Evolutionary conservation across 768 basidiomycete species (phyloP), one percentile per base, ranked within the genome.

Genomic region (Leccinum aurantiacum): DNA sequence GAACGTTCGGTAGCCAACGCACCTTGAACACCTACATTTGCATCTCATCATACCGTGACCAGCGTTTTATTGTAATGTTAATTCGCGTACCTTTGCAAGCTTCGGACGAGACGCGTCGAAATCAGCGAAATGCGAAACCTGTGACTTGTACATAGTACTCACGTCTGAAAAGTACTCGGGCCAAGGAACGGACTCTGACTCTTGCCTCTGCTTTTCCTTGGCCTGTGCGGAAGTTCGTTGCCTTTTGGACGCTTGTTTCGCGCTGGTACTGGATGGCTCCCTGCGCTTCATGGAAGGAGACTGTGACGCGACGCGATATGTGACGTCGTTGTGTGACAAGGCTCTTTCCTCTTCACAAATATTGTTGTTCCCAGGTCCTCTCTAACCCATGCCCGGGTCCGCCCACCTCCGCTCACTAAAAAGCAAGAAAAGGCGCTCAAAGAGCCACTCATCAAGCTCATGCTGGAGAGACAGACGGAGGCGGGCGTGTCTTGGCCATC

Each of bases 151-250:
- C 31, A 33, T 10, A 67, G 25, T 25, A 25, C 71, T 61, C 55
- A 81, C 84, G 51, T 77, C 76, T 56, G 82, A 75, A 60, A 91
- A 90, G 67, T 90, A 82, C 29, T 83, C 80, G 4, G 89, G 87
- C 86, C 88, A 90, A 41, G 64, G 56, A 17, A 61, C 49, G 29
- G 59, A 15, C 2, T 52, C 27, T 37, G 25, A 19, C n/a, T 59
- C 51, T 24, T 63, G 53, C 48, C 66, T 60, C n/a, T 65, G 58
- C 56, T 71, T 68, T 41, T 53, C 64, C 51, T 73, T 64, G 5
- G 44, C 38, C 27, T 55, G 63, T 24, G 51, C 17, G 0, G 64
- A 63, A 11, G 15, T 66, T 53, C 56, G 64, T 22, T 31, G 46
- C 55, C 61, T 70, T 52, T 74, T 74, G 9, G 57, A 41, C 3